These are phyloP conservation scores for Tricholoma matsutake DNA, from an alignment of 768 basidiomycete genomes.

Conservation along the genomic window DNA sequence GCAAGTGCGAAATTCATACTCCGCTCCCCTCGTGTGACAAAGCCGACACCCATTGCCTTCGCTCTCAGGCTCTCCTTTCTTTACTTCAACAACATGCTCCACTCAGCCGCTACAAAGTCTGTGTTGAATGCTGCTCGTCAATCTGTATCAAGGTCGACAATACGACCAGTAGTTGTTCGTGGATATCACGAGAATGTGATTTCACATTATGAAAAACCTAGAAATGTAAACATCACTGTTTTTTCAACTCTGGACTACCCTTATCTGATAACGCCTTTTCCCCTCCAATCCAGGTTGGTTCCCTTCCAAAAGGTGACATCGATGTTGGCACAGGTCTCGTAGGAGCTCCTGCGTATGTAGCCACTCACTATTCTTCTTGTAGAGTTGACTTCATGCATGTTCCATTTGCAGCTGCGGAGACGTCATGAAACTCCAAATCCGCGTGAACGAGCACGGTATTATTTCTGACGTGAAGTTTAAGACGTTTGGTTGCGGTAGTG, in stretches of 20 bases:
- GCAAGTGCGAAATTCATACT: not conserved
- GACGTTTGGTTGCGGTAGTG: slow-evolving; percentile 98
- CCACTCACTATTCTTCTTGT: slow-evolving; percentile 15
- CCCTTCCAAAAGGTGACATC: slow-evolving; percentile 84
- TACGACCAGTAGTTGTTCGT: slow-evolving; percentile 57
- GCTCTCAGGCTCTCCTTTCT: slow-evolving; percentile 4
- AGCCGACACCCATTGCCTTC: slow-evolving; percentile 8
- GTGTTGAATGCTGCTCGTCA: slow-evolving; percentile 47
- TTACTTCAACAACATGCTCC: slow-evolving; percentile 52
- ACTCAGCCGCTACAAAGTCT: slow-evolving; percentile 54
- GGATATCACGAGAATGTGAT: slow-evolving; percentile 96
- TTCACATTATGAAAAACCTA: slow-evolving; percentile 94
- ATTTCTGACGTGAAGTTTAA: slow-evolving; percentile 99
- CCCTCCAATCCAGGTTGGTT: slow-evolving; percentile 72
- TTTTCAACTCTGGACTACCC: slow-evolving; percentile 30
- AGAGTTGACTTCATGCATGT: slow-evolving; percentile 25
- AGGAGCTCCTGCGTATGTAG: slow-evolving; percentile 89
- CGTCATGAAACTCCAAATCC: slow-evolving; percentile 99
- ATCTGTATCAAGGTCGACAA: slow-evolving; percentile 32
- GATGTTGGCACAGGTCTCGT: slow-evolving; percentile 98
- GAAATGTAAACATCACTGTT: slow-evolving; percentile 71
- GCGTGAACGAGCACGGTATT: slow-evolving; percentile 90
- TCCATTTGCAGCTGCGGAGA: slow-evolving; percentile 73
- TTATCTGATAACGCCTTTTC: slow-evolving; percentile 58
- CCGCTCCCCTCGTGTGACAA: slow-evolving; percentile 12